Percentiles rank a stretch among this genome's conserved stretches.
Evolutionary conservation across 805 yeast genomes (phyloP).

Genomic region (Kodamaea neixiangensis): DNA sequence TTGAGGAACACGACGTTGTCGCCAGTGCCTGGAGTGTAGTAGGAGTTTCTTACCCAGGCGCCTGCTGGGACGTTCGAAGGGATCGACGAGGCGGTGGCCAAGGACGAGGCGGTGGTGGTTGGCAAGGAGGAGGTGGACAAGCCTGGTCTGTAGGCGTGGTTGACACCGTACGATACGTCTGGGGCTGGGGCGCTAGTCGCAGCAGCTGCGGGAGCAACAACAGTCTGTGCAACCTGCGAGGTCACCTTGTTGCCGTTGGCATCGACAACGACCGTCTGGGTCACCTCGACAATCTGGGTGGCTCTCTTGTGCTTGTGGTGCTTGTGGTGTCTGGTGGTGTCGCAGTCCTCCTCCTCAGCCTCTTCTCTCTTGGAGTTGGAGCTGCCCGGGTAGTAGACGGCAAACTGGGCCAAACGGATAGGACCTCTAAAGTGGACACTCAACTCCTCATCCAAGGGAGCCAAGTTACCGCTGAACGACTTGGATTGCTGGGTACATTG

Average conservation of each 20-base stretch:
- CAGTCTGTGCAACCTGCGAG: slow-evolving; percentile 25
- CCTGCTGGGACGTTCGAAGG: slow-evolving; percentile 14
- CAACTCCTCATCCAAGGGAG: slow-evolving; percentile 85
- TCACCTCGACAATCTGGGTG: slow-evolving; percentile 67
- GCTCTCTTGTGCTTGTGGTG: slow-evolving; percentile 62
- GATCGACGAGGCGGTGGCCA: slow-evolving; percentile 20
- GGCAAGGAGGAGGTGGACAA: slow-evolving; percentile 11
- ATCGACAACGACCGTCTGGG: slow-evolving; percentile 76
- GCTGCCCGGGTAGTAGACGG: slow-evolving; percentile 75
- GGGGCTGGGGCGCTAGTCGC: slow-evolving; percentile 9
- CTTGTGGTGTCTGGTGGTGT: slow-evolving; percentile 43
- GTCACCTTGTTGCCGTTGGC: slow-evolving; percentile 48
- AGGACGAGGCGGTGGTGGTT: slow-evolving; percentile 20
- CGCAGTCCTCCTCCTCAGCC: slow-evolving; percentile 49
- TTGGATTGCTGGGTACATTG: slow-evolving; percentile 59
- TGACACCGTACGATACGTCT: slow-evolving; percentile 7
- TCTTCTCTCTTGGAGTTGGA: slow-evolving; percentile 46
- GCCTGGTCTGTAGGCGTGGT: slow-evolving; percentile 12
- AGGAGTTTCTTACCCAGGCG: slow-evolving; percentile 73
- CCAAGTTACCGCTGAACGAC: slow-evolving; percentile 67
- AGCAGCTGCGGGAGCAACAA: slow-evolving; percentile 23
- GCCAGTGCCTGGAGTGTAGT: slow-evolving; percentile 65
- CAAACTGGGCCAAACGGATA: slow-evolving; percentile 75
- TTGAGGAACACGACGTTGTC: slow-evolving; percentile 80
- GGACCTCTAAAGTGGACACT: slow-evolving; percentile 94